Evolutionary conservation across 352 stramenopile genomes (phyloP), one percentile per base, ranked within the genome.

Genomic region (Phytopythium vexans): DNA sequence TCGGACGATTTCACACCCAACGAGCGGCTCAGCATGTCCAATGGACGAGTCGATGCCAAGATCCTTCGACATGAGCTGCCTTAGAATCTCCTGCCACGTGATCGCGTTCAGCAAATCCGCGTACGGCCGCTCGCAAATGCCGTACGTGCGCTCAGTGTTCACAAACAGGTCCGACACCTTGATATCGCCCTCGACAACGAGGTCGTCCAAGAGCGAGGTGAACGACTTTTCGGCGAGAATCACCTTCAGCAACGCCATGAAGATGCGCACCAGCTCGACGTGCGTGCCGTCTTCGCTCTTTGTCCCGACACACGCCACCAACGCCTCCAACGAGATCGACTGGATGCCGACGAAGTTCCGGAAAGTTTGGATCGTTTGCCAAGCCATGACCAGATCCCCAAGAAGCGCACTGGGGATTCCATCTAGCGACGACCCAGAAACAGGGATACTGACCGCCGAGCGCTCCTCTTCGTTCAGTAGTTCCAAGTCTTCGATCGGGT

Each of bases 21-120:
- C 72, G 8, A 93, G 68, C 8, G 83, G 73, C 45, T 91, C 83
- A 6, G 83, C 77, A 37, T 74, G 80, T 8, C 82, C 82, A 43
- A 92, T 88, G 1, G 77, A 83, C 8, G 82, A 63, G 43, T 92
- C 82, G 6, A 90, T 85, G 8, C 72, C 78, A 8, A 92, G 60
- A 58, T 89, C 79, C 49, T 92, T 90, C 3, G 82, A 78, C 79
- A 94, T 89, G 5, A 92, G 56, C 45, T 92, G 79, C 4, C 84
- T 79, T 32, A 94, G 68, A 59, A 92, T 89, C 39, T 94, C 84
- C 58, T 88, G 84, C 84, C 84, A 94, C 3, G 81, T 92, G n/a
- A 92, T 65, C 16, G 74, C 70, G 64, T 86, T 89, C 42, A 94
- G 41, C 60, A 88, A 79, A 31, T 91, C 82, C n/a, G 70, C 62